Percentiles rank a stretch among this genome's conserved stretches.
Conservation (phyloP, 106 monocot species). For the Triglochin maritima region DNA sequence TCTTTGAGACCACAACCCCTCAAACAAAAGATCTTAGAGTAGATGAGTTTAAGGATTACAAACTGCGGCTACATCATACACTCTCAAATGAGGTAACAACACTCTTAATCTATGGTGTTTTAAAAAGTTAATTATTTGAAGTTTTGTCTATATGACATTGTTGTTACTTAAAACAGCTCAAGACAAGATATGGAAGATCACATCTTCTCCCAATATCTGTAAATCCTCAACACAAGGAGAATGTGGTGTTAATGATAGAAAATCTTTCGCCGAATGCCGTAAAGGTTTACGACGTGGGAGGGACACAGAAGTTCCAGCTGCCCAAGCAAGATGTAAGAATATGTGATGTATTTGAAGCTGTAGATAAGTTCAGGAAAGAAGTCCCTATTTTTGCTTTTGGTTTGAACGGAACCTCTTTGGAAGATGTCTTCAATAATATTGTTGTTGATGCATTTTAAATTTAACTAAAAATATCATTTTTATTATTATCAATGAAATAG, state of each 20-base stretch:
- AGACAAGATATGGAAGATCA: slow-evolving; percentile 38
- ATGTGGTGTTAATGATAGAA: slow-evolving; percentile 24
- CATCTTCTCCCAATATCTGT: slow-evolving; percentile 40
- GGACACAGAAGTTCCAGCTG: slow-evolving; percentile 33
- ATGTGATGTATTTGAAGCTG: slow-evolving; percentile 21
- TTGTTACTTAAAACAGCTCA: slow-evolving; percentile 21
- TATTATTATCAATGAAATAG: too few relatives aligned
- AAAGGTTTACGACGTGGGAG: slow-evolving; percentile 23
- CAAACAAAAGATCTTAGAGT: too few relatives aligned
- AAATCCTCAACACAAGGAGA: slow-evolving; percentile 12
- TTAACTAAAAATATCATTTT: background rate
- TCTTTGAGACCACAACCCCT: too few relatives aligned
- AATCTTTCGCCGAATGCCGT: slow-evolving; percentile 19
- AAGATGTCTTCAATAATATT: slow-evolving; percentile 30
- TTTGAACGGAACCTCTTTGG: slow-evolving; percentile 24
- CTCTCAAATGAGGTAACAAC: slow-evolving; percentile 40
- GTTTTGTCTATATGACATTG: background rate
- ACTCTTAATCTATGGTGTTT: too few relatives aligned
- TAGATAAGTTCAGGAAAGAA: slow-evolving; percentile 7
- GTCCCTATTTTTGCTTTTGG: slow-evolving; percentile 2
- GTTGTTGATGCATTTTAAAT: background rate
- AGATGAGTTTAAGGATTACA: too few relatives aligned
- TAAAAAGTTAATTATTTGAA: too few relatives aligned
- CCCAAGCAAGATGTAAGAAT: slow-evolving; percentile 30
- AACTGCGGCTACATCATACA: too few relatives aligned